Percentiles rank a stretch among this genome's conserved stretches.
These are phyloP conservation scores for Xerocomus cyaneibrunnescens DNA, from an alignment of 1,284 basidiomycete genomes.

Conservation along the genomic window DNA sequence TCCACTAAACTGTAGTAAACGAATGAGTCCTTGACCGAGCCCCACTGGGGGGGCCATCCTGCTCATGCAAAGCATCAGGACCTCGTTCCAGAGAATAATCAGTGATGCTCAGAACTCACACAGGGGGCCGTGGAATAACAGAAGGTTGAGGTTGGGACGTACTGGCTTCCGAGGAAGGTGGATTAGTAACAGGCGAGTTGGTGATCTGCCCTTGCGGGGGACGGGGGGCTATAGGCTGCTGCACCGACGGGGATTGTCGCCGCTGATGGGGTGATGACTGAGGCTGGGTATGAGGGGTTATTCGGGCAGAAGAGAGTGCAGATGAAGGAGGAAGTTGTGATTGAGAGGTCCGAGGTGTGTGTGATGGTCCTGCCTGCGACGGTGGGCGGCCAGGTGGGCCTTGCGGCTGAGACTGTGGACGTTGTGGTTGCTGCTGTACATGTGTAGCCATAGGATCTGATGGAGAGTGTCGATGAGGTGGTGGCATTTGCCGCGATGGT, in stretches of 20 bases:
- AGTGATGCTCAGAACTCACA: constrained; percentile 28
- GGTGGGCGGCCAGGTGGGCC: constrained; percentile 38
- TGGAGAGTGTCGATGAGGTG: constrained; percentile 44
- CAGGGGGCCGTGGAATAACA: constrained; percentile 23
- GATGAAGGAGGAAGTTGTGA: constrained; percentile 37
- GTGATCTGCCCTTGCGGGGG: constrained; percentile 32
- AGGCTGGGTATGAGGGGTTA: constrained; percentile 33
- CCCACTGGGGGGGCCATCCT: constrained; percentile 40
- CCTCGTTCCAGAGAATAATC: constrained; percentile 1
- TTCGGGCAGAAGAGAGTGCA: constrained; percentile 30
- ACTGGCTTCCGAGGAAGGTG: constrained; percentile 28
- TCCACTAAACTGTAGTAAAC: constrained; percentile 66
- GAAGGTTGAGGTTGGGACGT: constrained; percentile 29
- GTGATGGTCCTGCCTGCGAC: constrained; percentile 38
- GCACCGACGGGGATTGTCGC: constrained; percentile 37
- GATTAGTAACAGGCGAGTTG: constrained; percentile 22
- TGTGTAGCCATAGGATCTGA: constrained; percentile 40
- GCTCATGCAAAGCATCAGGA: constrained; percentile 20
- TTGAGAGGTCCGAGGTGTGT: constrained; percentile 37
- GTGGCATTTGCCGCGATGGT: constrained; percentile 34
- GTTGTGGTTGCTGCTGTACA: constrained; percentile 41
- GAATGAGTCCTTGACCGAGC: constrained; percentile 57
- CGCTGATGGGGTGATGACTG: constrained; percentile 36
- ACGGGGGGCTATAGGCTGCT: constrained; percentile 40
- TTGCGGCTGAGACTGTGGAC: constrained; percentile 53